phyloP scores from a whole-genome alignment of 257 asterid species.

The Ajuga chamaepitys region DNA sequence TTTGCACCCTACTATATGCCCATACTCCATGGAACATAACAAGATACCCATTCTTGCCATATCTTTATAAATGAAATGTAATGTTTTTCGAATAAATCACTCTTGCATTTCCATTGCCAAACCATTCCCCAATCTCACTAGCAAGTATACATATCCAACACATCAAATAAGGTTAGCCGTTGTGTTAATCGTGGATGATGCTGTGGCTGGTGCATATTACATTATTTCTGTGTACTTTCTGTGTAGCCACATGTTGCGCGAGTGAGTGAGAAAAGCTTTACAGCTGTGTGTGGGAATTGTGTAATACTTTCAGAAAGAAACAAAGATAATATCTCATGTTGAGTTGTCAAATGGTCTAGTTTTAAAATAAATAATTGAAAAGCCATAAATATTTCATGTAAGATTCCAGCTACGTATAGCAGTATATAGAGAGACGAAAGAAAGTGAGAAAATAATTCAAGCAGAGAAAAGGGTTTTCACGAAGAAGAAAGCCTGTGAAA shows the following conservation, averaged over 20 bases:
- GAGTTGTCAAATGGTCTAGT: conserved; percentile 15
- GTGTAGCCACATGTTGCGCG: not conserved
- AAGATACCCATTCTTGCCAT: not conserved
- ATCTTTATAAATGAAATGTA: not conserved
- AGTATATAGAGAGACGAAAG: not conserved
- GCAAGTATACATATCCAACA: not conserved
- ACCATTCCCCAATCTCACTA: not conserved
- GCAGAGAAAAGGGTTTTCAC: not conserved
- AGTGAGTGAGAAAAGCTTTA: not conserved
- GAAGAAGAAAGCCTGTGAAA: not conserved
- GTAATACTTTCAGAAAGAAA: conserved; percentile 1
- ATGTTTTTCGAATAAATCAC: not conserved
- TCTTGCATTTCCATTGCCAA: not conserved
- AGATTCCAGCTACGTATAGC: conserved; percentile 6
- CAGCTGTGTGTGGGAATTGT: not conserved
- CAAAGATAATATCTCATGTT: not conserved
- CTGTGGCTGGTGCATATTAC: not conserved
- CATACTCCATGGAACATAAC: not conserved
- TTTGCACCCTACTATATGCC: not conserved
- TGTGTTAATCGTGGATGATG: not conserved
- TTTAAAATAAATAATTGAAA: too few species aligned
- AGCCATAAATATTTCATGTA: conserved; percentile 4
- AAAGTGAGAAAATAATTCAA: not conserved
- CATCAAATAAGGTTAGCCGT: not conserved
- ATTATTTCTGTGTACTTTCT: not conserved